Evolutionary conservation across 306 rosid genomes (phyloP), one percentile per base, ranked within the genome.

Genomic region (Lithocarpus polystachyus): DNA sequence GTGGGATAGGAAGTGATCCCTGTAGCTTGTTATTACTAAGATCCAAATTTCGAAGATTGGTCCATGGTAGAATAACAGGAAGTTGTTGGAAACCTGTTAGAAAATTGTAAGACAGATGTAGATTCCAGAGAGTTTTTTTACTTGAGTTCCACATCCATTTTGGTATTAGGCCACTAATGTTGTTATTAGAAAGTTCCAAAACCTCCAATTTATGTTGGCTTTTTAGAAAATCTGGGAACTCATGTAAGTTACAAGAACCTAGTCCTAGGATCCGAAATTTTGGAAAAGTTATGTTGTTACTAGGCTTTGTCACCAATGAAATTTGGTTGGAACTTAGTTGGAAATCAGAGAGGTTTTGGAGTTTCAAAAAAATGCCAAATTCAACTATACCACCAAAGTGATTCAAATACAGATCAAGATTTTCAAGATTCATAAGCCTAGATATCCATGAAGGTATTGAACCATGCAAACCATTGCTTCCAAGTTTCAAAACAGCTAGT

Each of bases 261-360:
- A 81, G 10, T 2, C 19, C 45, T 1, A 70, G 53, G 5, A 10
- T 0, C 0, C 0, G 4, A 15, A 70, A 70, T 2, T 81, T 43
- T 1, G n/a, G 59, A 35, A 35, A 35, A 35, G 40, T 35, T 0
- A 6, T 35, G 8, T 35, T 35, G 0, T 6, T 35, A 6, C 40
- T 35, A 35, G 40, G 40, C 40, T 35, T 35, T 6, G 2, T 35
- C 9, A 1, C 8, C 8, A 35, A 35, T 35, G 40, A 35, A 35
- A 35, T 35, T 6, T 35, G 40, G 40, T 35, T 35, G 40, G 2
- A 35, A 35, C 8, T 5, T 35, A 35, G 40, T 35, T 1, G 40
- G 40, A 5, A 8, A 0, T 0, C 0, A 35, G 0, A 1, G 40
- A 35, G 40, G 2, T 1, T 1, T 6, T 1, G 40, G 40, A 35